phyloP scores from a whole-genome alignment of 1,284 basidiomycete genomes.

The Hymenochaete sp. region DNA sequence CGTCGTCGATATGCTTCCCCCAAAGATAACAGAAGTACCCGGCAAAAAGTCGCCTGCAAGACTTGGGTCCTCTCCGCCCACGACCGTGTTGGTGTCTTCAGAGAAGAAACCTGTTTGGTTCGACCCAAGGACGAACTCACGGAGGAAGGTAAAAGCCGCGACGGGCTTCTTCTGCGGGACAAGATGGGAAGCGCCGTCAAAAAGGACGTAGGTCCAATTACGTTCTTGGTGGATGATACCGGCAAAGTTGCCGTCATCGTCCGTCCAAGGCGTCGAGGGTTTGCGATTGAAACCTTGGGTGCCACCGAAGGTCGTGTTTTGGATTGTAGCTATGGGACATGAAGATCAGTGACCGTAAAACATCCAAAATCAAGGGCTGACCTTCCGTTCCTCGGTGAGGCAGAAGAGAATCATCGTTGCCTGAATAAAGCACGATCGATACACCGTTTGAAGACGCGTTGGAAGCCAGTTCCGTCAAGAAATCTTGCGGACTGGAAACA shows the following conservation, averaged over 20 bases:
- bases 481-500: slow-evolving; percentile 24
- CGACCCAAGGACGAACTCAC: slow-evolving; percentile 26
- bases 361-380: slow-evolving; percentile 7
- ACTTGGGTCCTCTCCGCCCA: slow-evolving; percentile 4
- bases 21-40: slow-evolving; percentile 2
- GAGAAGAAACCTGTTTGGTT: slow-evolving; percentile 25
- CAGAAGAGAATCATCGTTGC: slow-evolving; percentile 27
- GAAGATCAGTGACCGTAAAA: not conserved
- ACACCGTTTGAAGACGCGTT: slow-evolving; percentile 25
- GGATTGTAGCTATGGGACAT: slow-evolving; percentile 20
- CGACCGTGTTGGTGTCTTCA: slow-evolving; percentile 2
- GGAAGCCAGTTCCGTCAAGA: slow-evolving; percentile 25
- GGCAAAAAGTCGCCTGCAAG: slow-evolving; percentile 4
- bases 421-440: slow-evolving; percentile 26
- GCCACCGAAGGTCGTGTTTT: slow-evolving; percentile 25
- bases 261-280: slow-evolving; percentile 22
- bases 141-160: slow-evolving; percentile 24
- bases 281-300: slow-evolving; percentile 18
- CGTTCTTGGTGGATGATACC: slow-evolving; percentile 29
- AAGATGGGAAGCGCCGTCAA: slow-evolving; percentile 25
- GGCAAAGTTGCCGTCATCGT: slow-evolving; percentile 23
- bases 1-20: slow-evolving; percentile 4
- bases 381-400: slow-evolving; percentile 23
- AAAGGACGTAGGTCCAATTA: slow-evolving; percentile 26
- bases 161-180: slow-evolving; percentile 24